Base-by-base conservation (phyloP, 106 monocot species). In the Xerophyta viscosa region DNA sequence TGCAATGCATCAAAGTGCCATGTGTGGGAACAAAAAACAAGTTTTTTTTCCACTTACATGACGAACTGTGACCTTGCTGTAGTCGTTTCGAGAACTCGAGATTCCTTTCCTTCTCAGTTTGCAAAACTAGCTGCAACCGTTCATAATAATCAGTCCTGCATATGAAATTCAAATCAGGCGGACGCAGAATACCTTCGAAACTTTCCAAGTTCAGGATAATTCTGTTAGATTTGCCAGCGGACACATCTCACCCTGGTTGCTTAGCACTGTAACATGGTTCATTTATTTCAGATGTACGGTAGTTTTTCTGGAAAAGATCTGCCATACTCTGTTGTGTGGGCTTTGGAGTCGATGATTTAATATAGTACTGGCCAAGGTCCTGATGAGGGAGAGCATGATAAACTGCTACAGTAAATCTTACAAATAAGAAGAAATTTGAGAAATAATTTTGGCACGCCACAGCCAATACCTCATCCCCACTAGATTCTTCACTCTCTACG, bases 231-330 rank as follows among this genome's bases (percentile, higher is more conserved):
- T 39, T 17, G 24, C 18, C n/a, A n/a, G n/a, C n/a, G n/a, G n/a
- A 31, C 26, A 17, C 49, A 27, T 14, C 77, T 63, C 46, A 82
- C 86, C 75, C 66, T 56, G 48, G 23, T 22, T 53, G 28, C 27
- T 37, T 80, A 56, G 19, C 51, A 45, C 41, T 48, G 10, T 26
- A 63, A 22, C 52, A 28, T 61, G 48, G 19, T 23, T 29, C 41
- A 24, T 69, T 72, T 13, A 42, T 24, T 37, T 42, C 39, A 52
- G 48, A 69, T 60, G 46, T 31, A 62, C 37, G 74, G 64, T 87
- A 88, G 55, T 65, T 56, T 69, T 84, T 77, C 50, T 88, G 93
- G 37, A 93, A 88, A 56, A 88, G 33, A 67, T 88, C 93, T 27
- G 74, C 48, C 93, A 93, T 88, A 33, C 76, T 83, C 46, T 69